Conservation (phyloP, 352 stramenopile genomes). For the Pseudoperonospora humuli region DNA sequence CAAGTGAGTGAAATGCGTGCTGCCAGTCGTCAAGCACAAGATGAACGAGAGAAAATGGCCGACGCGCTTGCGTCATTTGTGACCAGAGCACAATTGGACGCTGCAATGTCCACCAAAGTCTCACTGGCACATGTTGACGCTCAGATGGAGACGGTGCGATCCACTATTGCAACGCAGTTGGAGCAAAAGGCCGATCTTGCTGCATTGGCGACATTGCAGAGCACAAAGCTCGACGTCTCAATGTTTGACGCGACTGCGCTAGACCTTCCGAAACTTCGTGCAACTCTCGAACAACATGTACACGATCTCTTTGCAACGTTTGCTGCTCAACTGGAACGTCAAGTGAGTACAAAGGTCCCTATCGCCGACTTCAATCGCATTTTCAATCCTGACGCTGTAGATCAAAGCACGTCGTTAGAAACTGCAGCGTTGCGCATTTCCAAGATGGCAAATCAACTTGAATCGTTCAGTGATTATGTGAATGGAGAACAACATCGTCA, state of each 20-base stretch:
- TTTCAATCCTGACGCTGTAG: constrained; percentile 46
- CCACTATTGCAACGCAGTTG: constrained; percentile 24
- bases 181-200: constrained; percentile 38
- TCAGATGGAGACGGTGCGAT: constrained; percentile 27
- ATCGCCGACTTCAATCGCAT: constrained; percentile 62
- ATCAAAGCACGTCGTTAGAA: constrained; percentile 42
- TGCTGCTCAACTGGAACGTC: constrained; percentile 41
- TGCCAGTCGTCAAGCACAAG: constrained; percentile 14
- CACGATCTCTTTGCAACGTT: constrained; percentile 56
- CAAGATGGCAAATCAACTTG: constrained; percentile 48
- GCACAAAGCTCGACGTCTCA: constrained; percentile 53
- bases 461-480: constrained; percentile 37
- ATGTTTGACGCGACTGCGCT: constrained; percentile 45
- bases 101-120: constrained; percentile 51
- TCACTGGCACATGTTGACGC: constrained; percentile 32
- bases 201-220: constrained; percentile 27
- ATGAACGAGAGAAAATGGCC: constrained; percentile 27
- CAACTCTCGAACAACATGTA: constrained; percentile 44
- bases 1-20: no score
- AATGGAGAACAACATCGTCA: constrained; percentile 38
- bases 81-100: constrained; percentile 52
- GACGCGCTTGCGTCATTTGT: constrained; percentile 40
- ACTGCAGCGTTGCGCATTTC: constrained; percentile 34
- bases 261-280: constrained; percentile 49
- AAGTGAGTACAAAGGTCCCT: constrained; percentile 42